Evolutionary conservation across 2,329 filamentous ascomycete genomes (phyloP), one percentile per base, ranked within the genome.

Genomic region (Penicillium sp.): DNA sequence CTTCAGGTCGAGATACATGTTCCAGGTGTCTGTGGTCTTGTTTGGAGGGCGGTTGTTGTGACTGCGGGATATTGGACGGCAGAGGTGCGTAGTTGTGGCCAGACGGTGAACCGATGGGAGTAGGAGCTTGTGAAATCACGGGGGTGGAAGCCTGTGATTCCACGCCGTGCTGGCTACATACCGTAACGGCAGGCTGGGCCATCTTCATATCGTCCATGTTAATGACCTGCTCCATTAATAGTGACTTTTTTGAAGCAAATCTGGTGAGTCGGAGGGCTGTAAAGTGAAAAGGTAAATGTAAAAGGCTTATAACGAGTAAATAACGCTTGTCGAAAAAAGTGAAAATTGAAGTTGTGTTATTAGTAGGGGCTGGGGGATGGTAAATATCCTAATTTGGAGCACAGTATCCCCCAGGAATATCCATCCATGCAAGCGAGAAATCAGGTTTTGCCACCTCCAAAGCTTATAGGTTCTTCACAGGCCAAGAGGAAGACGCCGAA

Each of bases 151-250:
- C 50, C 40, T 54, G 51, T 7, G 44, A 47, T 25, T 45, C 48
- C 27, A 46, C 14, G 7, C 28, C 16, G 22, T 35, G 33, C 8
- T 48, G 46, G 24, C 42, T 49, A 20, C 28, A 53, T 45, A 48
- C 11, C 14, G 42, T 48, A 11, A 43, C 31, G 11, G 48, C 46
- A 28, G 46, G 33, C 36, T 53, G 50, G 14, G 44, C 27, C 33
- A 44, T 44, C n/a, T 54, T 50, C 5, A 54, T 16, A 20, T 54
- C 51, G 18, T 39, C 33, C 9, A 46, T 42, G 30, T 50, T 43
- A 43, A 53, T 49, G 18, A 49, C 33, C n/a, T 48, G 46, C 24
- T 53, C 50, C 50, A 49, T 50, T 43, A 45, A 50, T 40, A 28
- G 41, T n/a, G 14, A 13, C 22, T 44, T 40, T 35, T 9, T n/a